Evolutionary conservation across 1,139 yeast species (phyloP).

Genomic region (Blastobotrys aristatus): DNA sequence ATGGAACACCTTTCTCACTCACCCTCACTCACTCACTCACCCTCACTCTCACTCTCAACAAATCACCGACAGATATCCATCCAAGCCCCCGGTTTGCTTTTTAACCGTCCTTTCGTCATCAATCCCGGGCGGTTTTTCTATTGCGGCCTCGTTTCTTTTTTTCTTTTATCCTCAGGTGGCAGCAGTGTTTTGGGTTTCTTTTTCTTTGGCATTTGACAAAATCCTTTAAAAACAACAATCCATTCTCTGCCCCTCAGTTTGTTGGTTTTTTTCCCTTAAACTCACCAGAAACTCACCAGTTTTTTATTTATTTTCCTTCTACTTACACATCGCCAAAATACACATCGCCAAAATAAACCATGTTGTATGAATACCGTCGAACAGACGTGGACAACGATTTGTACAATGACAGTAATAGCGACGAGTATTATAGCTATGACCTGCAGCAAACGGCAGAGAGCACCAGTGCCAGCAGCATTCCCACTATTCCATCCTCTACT

Average conservation of each 20-base stretch:
- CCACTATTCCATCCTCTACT: constrained; percentile 3
- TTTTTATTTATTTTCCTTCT: no score
- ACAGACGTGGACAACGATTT: not conserved
- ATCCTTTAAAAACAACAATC: not conserved
- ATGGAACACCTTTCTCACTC: no score
- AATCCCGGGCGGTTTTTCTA: no score
- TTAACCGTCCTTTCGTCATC: no score
- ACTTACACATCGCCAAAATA: no score
- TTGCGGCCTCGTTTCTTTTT: no score
- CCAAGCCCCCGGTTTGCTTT: no score
- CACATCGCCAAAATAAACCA: not conserved
- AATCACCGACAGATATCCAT: no score
- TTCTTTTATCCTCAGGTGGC: not conserved
- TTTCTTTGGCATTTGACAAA: not conserved
- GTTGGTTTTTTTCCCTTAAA: no score
- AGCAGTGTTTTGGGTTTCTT: not conserved
- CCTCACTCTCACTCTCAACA: not conserved
- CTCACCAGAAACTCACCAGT: not conserved
- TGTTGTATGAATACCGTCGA: not conserved
- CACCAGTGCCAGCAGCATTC: constrained; percentile 5
- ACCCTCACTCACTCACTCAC: not conserved
- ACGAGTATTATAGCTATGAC: constrained; percentile 1
- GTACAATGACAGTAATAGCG: not conserved
- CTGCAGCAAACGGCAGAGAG: not conserved
- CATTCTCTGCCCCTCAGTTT: not conserved